Evolutionary conservation across 305 asterid genomes (phyloP).

Genomic region (Solanum aculeatissimum): DNA sequence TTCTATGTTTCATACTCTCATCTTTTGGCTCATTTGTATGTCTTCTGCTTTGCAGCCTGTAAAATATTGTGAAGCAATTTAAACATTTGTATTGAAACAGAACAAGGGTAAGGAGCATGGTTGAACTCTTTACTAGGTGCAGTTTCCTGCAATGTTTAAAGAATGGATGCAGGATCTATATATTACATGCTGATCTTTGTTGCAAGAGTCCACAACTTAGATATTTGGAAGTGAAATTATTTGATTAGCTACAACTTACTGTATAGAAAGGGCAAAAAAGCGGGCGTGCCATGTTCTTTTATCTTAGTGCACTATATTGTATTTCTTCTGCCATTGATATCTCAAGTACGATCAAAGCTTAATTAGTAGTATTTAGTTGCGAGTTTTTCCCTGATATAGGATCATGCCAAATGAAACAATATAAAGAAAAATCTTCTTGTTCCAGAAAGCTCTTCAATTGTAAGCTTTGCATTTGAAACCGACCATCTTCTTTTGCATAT

Average conservation of each 20-base stretch:
- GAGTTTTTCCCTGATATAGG: not conserved
- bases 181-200: not conserved
- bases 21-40: not conserved
- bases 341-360: not conserved
- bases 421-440: not conserved
- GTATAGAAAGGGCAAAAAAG: not conserved
- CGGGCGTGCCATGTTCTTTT: not conserved
- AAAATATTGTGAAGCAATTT: slow-evolving; percentile 33
- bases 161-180: not conserved
- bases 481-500: not conserved
- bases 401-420: not conserved
- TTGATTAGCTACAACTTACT: not conserved
- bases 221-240: not conserved
- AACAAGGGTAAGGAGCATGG: not conserved
- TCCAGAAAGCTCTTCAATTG: not conserved
- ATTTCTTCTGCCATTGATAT: not conserved
- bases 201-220: not conserved
- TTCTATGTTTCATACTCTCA: not conserved
- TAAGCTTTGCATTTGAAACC: not conserved
- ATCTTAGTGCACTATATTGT: not conserved
- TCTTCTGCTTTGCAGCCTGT: slow-evolving; percentile 39
- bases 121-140: not conserved
- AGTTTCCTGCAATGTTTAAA: not conserved
- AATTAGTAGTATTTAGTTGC: not conserved
- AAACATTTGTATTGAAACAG: not conserved